Conservation (phyloP, 2,329 filamentous ascomycete genomes). For the Fusarium chlamydosporum region DNA sequence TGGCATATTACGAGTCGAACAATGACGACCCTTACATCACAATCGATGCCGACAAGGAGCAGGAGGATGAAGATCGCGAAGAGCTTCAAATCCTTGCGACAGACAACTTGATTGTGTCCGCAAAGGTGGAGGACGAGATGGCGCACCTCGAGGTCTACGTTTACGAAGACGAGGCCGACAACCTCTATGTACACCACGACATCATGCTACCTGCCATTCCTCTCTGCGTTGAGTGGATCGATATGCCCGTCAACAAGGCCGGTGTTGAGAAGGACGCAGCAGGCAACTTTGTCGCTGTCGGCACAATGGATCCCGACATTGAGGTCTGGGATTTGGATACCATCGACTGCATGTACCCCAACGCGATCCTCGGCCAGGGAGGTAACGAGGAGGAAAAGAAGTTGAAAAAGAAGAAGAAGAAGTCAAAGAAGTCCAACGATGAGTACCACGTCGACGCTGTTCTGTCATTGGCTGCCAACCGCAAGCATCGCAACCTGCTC, state of each 20-base stretch:
- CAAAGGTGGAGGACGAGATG: conserved; percentile 96
- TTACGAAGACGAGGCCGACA: conserved; percentile 94
- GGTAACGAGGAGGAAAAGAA: conserved; percentile 69
- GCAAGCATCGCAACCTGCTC: conserved; percentile 92
- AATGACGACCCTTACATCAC: conserved; percentile 98
- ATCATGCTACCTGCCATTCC: conserved; percentile 99
- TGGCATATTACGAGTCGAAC: conserved; percentile 94
- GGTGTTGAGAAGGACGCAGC: conserved; percentile 72
- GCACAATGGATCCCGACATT: conserved; percentile 98
- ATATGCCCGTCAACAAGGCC: conserved; percentile 85
- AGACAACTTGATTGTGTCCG: conserved; percentile 92
- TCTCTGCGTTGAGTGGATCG: conserved; percentile 94
- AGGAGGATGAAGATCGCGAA: conserved; percentile 89
- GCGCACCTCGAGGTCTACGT: conserved; percentile 97
- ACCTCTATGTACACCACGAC: conserved; percentile 99
- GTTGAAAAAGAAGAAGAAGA: conserved; percentile 92
- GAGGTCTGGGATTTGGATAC: conserved; percentile 98
- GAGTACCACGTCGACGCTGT: conserved; percentile 95
- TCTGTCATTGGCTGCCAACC: conserved; percentile 90
- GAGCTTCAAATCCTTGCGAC: conserved; percentile 93
- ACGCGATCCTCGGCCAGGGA: conserved; percentile 90
- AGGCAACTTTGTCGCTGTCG: conserved; percentile 94
- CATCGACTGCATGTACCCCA: conserved; percentile 97
- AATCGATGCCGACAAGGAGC: conserved; percentile 77
- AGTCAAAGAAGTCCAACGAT: conserved; percentile 88